Evolutionary conservation across 352 stramenopile genomes (phyloP), one percentile per base, ranked within the genome.

Genomic region (Phytophthora brassicae): DNA sequence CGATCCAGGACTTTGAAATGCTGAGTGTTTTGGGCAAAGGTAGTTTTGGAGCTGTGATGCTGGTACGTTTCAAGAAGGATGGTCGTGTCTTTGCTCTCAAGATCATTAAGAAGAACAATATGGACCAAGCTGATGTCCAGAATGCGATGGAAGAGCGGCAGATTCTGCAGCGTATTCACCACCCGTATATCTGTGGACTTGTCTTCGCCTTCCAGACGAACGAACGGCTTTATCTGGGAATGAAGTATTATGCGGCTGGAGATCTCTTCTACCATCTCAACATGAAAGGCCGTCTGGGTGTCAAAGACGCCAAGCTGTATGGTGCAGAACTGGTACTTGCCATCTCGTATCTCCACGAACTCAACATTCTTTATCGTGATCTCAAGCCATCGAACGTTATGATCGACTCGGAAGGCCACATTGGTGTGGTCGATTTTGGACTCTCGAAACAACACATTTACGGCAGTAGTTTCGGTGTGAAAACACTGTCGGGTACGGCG

Each of bases 1-100:
- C 85, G 33, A 96, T 96, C 52, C 84, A 96, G 43, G 85, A 96
- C 59, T 96, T 96, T n/a, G 87, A 96, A 55, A 96, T 96, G 87
- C 70, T 96, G 11, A 92, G 84, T 55, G 87, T 96, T 20, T 58
- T 96, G 1, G 87, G 87, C 19, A 92, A 92, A 54, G 87, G 87
- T 8, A 94, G 84, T 59, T 96, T 96, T 60, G 87, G 85, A 12
- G 87, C 87, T 24, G 87, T 96, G 11, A 96, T 96, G 85, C 76
- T 96, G 3, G 87, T 96, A 28, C 87, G 87, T 0, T 96, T 94
- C 70, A 94, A 94, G 68, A 90, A 94, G 55, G 87, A 96, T 36
- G 85, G 85, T 0, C 81, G 87, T 47, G 81, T 96, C 23, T 96
- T 96, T 36, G 87, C 87, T 45, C 75, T 96, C 56, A 96, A 96